Conservation (phyloP, 345 rosid genomes). For the Mercurialis annua region DNA sequence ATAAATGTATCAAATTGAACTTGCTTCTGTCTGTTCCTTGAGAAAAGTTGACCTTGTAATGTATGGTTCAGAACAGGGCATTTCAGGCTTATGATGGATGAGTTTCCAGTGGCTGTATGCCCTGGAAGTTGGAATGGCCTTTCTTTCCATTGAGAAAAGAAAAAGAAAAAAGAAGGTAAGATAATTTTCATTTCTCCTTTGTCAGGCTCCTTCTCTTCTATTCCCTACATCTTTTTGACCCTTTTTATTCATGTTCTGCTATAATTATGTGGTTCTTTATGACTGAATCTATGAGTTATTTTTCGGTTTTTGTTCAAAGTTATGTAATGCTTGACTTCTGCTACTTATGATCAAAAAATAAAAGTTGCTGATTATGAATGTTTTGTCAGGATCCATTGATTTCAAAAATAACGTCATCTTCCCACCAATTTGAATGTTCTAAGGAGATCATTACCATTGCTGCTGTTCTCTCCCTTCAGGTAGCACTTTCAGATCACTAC, state of each 20-base stretch:
- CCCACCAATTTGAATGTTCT: conserved; percentile 82
- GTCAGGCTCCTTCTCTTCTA: no score
- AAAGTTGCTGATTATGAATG: background rate
- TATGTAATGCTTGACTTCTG: background rate
- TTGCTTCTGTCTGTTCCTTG: background rate
- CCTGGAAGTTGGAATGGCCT: background rate
- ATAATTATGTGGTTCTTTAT: background rate
- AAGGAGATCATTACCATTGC: conserved; percentile 83
- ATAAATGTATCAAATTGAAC: background rate
- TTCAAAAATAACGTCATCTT: conserved; percentile 90
- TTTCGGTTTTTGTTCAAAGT: background rate
- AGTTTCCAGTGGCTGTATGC: background rate
- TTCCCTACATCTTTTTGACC: background rate
- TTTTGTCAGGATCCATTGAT: conserved; percentile 84
- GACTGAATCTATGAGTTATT: background rate
- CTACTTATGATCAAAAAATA: background rate
- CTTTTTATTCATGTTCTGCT: background rate
- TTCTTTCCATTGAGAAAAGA: background rate
- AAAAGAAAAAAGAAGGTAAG: no score
- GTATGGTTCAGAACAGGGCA: background rate
- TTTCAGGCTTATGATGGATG: background rate
- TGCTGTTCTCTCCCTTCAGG: conserved; percentile 88
- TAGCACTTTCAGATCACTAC: conserved; percentile 19
- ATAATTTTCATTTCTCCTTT: background rate
- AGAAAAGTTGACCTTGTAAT: background rate